Percentiles rank a stretch among this genome's conserved stretches.
These are phyloP conservation scores for Leucogyrophana mollusca DNA, from an alignment of 768 basidiomycete genomes.

Conservation along the genomic window DNA sequence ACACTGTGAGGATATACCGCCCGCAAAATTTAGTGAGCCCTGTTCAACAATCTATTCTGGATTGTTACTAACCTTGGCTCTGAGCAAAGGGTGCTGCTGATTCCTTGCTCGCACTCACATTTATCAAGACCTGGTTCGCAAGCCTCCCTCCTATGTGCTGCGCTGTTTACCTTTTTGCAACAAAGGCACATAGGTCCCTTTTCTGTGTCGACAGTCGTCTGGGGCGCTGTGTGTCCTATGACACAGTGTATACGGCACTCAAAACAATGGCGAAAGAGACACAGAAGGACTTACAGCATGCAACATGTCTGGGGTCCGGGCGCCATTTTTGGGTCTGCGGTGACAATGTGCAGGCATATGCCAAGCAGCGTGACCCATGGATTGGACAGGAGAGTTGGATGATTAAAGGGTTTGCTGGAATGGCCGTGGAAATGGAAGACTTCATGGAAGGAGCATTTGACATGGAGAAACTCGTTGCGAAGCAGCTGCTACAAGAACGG, in stretches of 20 bases:
- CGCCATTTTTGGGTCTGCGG: constrained; percentile 6
- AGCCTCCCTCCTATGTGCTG: constrained; percentile 4
- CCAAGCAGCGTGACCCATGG: constrained; percentile 4
- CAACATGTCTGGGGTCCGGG: background rate
- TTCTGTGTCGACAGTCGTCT: constrained; percentile 14
- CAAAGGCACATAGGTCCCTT: constrained; percentile 11
- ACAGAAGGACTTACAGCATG: background rate
- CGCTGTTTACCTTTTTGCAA: constrained; percentile 8
- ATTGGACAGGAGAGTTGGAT: constrained; percentile 10
- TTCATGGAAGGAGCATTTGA: constrained; percentile 5
- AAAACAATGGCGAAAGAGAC: constrained; percentile 5
- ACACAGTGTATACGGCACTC: constrained; percentile 4
- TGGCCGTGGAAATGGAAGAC: constrained; percentile 6
- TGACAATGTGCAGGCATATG: constrained; percentile 14
- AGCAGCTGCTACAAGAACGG: background rate
- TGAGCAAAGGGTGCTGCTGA: constrained; percentile 1
- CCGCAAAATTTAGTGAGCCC: background rate
- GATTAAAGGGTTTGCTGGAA: constrained; percentile 17
- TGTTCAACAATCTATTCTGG: background rate
- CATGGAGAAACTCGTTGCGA: constrained; percentile 1
- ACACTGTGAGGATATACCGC: background rate
- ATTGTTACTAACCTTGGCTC: background rate
- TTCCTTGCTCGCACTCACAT: constrained; percentile 5
- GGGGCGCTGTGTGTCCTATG: constrained; percentile 6
- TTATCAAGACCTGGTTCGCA: background rate